A percentile compares a stretch with the other conserved stretches of the same genome.
These are phyloP conservation scores for Leccinum variicolor DNA, from an alignment of 768 basidiomycete species.

Conservation along the genomic window DNA sequence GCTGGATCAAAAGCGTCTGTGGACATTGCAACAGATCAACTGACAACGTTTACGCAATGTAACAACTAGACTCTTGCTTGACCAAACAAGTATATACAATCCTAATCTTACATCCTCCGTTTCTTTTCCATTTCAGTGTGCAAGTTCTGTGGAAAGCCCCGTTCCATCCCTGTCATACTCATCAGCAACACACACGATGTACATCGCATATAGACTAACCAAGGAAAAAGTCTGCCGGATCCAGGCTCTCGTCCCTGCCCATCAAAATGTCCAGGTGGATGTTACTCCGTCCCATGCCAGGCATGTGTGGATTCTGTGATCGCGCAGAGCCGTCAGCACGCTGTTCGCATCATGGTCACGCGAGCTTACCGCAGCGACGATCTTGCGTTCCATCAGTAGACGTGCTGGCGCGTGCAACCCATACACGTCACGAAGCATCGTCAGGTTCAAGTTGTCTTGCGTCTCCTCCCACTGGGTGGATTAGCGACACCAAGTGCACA, in stretches of 20 bases:
- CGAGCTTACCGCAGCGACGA: constrained; percentile 61
- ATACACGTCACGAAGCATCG: constrained; percentile 76
- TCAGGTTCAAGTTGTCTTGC: constrained; percentile 84
- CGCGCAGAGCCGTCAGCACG: not conserved
- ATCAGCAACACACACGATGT: constrained; percentile 4
- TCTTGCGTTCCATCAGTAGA: constrained; percentile 89
- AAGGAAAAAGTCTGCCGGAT: constrained; percentile 75
- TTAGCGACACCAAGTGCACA: not conserved
- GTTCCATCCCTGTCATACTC: constrained; percentile 48
- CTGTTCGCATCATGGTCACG: not conserved
- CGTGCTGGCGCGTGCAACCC: constrained; percentile 90
- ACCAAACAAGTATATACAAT: constrained; percentile 26
- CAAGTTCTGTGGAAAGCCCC: constrained; percentile 47
- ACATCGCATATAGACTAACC: constrained; percentile 42
- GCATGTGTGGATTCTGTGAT: constrained; percentile 61
- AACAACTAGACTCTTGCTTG: not conserved
- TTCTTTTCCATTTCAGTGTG: constrained; percentile 70
- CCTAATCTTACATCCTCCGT: constrained; percentile 37
- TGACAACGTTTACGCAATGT: not conserved
- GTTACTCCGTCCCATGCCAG: constrained; percentile 66
- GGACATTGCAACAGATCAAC: constrained; percentile 12
- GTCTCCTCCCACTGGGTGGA: constrained; percentile 84
- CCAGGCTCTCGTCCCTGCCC: constrained; percentile 86
- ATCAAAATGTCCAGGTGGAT: constrained; percentile 89
- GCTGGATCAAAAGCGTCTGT: constrained; percentile 24